Evolutionary conservation across 164 flowering plant genomes (phyloP).

Genomic region (Aristolochia fimbriata): DNA sequence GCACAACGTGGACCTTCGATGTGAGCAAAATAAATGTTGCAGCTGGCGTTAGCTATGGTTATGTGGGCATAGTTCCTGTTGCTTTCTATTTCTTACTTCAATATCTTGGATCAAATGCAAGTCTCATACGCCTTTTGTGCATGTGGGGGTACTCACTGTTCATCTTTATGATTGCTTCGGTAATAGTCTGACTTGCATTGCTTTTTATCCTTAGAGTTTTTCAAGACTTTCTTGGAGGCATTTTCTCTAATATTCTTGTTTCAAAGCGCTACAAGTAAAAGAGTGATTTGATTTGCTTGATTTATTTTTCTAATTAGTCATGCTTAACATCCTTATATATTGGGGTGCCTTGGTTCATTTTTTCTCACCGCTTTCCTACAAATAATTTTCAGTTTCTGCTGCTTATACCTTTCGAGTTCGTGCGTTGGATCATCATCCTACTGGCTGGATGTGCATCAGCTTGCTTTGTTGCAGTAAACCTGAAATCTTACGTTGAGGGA

Average conservation of each 20-base stretch:
- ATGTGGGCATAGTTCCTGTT: conserved; percentile 66
- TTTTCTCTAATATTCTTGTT: neutral
- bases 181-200: conserved; percentile 30
- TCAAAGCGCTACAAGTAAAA: too few species aligned
- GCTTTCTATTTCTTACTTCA: conserved; percentile 82
- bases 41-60: conserved; percentile 59
- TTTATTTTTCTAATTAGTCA: neutral
- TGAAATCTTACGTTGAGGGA: conserved; percentile 41
- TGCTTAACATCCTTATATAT: neutral
- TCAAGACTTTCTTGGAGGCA: neutral
- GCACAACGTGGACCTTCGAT: conserved; percentile 69
- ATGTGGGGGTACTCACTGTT: conserved; percentile 99
- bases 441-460: conserved; percentile 59
- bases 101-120: conserved; percentile 66
- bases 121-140: conserved; percentile 85
- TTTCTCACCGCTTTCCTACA: neutral
- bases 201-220: neutral
- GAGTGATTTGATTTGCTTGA: neutral
- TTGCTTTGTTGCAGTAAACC: conserved; percentile 67
- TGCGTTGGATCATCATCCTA: conserved; percentile 75
- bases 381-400: conserved; percentile 51
- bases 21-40: conserved; percentile 75
- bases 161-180: conserved; percentile 55
- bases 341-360: neutral
- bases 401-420: conserved; percentile 69